Evolutionary conservation across 2,329 filamentous ascomycete genomes (phyloP).

Genomic region (Alternaria alternata): DNA sequence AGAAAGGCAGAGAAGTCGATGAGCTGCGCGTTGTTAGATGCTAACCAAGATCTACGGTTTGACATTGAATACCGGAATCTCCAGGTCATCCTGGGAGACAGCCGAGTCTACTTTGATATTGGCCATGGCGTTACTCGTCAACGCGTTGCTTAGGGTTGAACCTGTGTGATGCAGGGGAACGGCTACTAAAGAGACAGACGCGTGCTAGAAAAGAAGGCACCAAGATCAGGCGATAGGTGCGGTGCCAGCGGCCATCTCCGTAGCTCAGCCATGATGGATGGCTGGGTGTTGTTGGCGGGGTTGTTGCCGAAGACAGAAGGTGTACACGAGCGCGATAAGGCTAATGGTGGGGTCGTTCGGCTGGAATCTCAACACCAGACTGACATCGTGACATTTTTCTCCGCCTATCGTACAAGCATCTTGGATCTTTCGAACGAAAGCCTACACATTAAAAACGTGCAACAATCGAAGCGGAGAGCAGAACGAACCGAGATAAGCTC

Average conservation of each 20-base stretch:
- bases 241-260: constrained; percentile 30
- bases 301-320: constrained; percentile 33
- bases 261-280: constrained; percentile 21
- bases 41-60: background rate
- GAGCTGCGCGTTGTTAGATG: constrained; percentile 59
- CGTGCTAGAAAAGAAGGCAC: background rate
- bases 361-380: constrained; percentile 20
- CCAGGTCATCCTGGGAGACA: constrained; percentile 50
- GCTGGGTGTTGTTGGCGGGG: constrained; percentile 24
- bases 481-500: too few species aligned
- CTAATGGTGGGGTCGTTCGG: constrained; percentile 30
- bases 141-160: constrained; percentile 1
- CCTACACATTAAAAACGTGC: background rate
- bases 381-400: background rate
- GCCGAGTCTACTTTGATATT: constrained; percentile 43
- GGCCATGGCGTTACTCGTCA: constrained; percentile 21
- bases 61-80: constrained; percentile 45
- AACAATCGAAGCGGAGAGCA: too few species aligned
- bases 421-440: background rate
- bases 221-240: constrained; percentile 16
- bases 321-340: constrained; percentile 38
- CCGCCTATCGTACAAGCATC: background rate
- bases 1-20: constrained; percentile 82
- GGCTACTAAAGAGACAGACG: background rate
- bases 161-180: background rate